A percentile compares a stretch with the other conserved stretches of the same genome.
Conservation (phyloP, 1,284 basidiomycete species). For the Sanguinoderma infundibulare region DNA sequence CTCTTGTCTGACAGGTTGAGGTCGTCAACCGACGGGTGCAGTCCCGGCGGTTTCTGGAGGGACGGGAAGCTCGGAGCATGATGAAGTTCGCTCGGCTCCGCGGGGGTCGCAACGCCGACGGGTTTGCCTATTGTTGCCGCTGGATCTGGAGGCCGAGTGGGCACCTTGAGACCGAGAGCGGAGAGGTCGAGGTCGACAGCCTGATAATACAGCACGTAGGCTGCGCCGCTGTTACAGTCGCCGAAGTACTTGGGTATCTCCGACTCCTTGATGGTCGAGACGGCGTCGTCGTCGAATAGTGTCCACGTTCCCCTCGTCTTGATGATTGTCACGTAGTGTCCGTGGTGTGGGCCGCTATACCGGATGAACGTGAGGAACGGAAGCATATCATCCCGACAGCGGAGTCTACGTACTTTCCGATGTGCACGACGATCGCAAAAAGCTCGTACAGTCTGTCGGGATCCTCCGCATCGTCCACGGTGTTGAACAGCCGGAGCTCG, state of each 20-base stretch:
- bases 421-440: constrained; percentile 96
- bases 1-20: constrained; percentile 40
- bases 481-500: constrained; percentile 94
- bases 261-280: constrained; percentile 84
- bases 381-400: background rate
- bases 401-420: constrained; percentile 80
- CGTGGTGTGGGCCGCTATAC: constrained; percentile 90
- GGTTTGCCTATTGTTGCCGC: constrained; percentile 19
- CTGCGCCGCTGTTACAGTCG: constrained; percentile 86
- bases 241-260: constrained; percentile 97
- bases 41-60: constrained; percentile 55
- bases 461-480: constrained; percentile 90
- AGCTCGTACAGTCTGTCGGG: constrained; percentile 92
- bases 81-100: constrained; percentile 15
- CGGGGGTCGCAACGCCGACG: constrained; percentile 21
- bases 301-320: constrained; percentile 88
- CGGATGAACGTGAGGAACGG: constrained; percentile 18
- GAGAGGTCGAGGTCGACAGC: constrained; percentile 82
- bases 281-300: constrained; percentile 94
- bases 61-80: constrained; percentile 29
- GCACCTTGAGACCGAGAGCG: constrained; percentile 65
- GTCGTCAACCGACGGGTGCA: constrained; percentile 39
- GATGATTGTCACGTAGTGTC: constrained; percentile 96
- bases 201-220: constrained; percentile 98
- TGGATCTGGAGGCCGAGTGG: constrained; percentile 26